Conservation (phyloP, 352 stramenopile genomes). For the Phytophthora cryptogea region DNA sequence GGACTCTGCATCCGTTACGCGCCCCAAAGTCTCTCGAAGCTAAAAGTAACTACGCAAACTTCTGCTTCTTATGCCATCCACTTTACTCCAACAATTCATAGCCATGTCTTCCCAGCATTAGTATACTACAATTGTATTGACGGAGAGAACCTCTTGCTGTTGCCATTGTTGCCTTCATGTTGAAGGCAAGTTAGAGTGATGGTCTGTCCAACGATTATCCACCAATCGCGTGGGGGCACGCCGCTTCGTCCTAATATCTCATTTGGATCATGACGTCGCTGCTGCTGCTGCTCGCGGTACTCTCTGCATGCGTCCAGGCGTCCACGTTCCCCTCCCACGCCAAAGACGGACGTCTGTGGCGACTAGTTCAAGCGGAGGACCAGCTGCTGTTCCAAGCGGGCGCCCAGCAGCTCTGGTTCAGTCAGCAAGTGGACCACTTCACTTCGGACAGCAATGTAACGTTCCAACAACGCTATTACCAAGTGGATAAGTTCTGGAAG, state of each 20-base stretch:
- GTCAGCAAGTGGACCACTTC: conserved; percentile 75
- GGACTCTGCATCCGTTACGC: conserved; percentile 20
- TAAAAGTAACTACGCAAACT: conserved; percentile 8
- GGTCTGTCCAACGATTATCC: not conserved
- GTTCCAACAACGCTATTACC: conserved; percentile 82
- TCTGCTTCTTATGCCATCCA: not conserved
- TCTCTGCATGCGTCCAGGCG: conserved; percentile 4
- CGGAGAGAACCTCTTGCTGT: too few species aligned
- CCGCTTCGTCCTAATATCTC: conserved; percentile 15
- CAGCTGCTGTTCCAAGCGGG: conserved; percentile 46
- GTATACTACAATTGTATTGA: too few species aligned
- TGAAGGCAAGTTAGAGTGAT: conserved; percentile 3
- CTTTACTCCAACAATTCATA: not conserved
- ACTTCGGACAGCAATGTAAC: conserved; percentile 32
- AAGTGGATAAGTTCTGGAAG: conserved; percentile 65
- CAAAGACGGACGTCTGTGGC: conserved; percentile 55
- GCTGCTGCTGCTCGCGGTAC: conserved; percentile 20
- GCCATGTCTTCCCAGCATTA: too few species aligned
- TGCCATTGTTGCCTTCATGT: not conserved
- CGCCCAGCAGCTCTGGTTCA: conserved; percentile 63
- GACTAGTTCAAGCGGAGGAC: conserved; percentile 54
- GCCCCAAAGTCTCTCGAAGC: conserved; percentile 11
- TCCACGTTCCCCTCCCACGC: conserved; percentile 46
- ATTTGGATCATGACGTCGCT: conserved; percentile 25
- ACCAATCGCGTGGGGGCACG: conserved; percentile 4